These are phyloP conservation scores for Orobanche coerulescens DNA, from an alignment of 257 asterid species.

Conservation along the genomic window DNA sequence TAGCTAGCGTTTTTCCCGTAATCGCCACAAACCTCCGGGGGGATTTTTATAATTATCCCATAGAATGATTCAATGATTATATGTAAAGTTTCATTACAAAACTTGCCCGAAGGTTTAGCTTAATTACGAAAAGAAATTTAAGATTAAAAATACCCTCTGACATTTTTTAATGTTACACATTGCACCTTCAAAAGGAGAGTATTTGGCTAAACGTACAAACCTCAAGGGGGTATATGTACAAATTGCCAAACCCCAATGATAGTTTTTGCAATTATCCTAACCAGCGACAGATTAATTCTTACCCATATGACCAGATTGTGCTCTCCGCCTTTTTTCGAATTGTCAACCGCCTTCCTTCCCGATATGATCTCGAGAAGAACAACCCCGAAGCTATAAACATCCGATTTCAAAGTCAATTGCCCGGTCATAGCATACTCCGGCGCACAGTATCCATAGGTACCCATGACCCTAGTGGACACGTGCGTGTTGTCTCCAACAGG, in stretches of 20 bases:
- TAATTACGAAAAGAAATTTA: background rate
- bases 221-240: background rate
- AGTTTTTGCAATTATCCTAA: background rate
- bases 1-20: too few species aligned
- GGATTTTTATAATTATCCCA: too few species aligned
- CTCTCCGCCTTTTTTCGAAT: conserved; percentile 60
- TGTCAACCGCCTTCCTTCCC: conserved; percentile 86
- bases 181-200: background rate
- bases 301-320: conserved; percentile 89
- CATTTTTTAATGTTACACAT: background rate
- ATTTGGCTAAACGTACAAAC: background rate
- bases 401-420: conserved; percentile 84
- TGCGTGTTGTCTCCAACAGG: conserved; percentile 95
- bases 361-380: conserved; percentile 88
- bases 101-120: background rate
- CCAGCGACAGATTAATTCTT: conserved; percentile 15
- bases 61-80: too few species aligned
- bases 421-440: conserved; percentile 99
- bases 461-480: conserved; percentile 95
- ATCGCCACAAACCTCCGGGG: too few species aligned
- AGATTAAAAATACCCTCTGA: too few species aligned
- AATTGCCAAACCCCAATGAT: background rate
- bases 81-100: background rate
- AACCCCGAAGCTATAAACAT: conserved; percentile 91
- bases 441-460: conserved; percentile 95